Percentiles rank a stretch among this genome's conserved stretches.
Evolutionary conservation across 2,329 filamentous ascomycete genomes (phyloP).

Genomic region (Claviceps quebecensis): DNA sequence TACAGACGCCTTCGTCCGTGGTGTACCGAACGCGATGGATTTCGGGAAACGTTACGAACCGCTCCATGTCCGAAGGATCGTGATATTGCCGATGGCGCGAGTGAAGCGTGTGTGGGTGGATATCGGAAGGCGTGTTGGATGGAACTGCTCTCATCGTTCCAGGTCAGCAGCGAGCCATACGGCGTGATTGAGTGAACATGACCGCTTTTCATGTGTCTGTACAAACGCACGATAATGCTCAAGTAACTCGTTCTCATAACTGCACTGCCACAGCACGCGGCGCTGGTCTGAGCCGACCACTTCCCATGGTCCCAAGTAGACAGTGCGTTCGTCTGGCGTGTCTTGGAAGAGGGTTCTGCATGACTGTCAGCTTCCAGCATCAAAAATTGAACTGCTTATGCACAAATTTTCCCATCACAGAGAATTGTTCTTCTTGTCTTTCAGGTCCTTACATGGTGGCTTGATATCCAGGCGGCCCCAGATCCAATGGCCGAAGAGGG

Average conservation of each 20-base stretch:
- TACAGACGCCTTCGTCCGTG: constrained; percentile 29
- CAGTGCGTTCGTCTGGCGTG: constrained; percentile 32
- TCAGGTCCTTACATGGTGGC: constrained; percentile 32
- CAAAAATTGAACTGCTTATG: too few relatives aligned
- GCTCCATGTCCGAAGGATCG: constrained; percentile 35
- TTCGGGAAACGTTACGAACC: constrained; percentile 32
- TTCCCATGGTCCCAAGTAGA: constrained; percentile 41
- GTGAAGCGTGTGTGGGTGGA: constrained; percentile 35
- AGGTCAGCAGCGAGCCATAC: not conserved
- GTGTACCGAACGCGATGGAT: constrained; percentile 35
- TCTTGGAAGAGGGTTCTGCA: constrained; percentile 36
- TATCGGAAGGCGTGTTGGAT: constrained; percentile 28
- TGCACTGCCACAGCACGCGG: constrained; percentile 38
- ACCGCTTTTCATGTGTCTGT: not conserved
- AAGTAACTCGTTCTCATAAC: constrained; percentile 35
- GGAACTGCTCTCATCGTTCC: constrained; percentile 23
- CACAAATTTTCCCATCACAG: not conserved
- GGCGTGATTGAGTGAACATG: not conserved
- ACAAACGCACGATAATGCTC: constrained; percentile 31
- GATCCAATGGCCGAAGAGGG: constrained; percentile 31
- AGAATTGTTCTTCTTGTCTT: not conserved
- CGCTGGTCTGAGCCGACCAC: constrained; percentile 32
- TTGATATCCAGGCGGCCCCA: constrained; percentile 39
- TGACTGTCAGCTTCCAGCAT: constrained; percentile 8
- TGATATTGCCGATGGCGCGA: constrained; percentile 36